These are phyloP conservation scores for Lentinula novae-zelandiae DNA, from an alignment of 1,284 basidiomycete species.

Conservation along the genomic window DNA sequence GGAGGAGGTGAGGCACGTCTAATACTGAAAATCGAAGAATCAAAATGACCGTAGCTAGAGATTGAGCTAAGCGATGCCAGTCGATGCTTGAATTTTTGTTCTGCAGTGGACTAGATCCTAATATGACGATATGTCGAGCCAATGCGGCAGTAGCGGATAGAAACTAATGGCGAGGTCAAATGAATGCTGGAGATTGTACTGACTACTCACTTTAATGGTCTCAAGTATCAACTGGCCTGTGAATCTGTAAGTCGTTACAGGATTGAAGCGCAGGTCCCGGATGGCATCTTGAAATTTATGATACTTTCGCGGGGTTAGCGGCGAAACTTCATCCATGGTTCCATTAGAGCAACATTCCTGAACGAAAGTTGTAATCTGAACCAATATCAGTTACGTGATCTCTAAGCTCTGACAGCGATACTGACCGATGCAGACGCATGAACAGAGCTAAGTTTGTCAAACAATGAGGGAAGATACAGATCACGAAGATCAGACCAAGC, in stretches of 20 bases:
- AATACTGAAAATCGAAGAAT: constrained; percentile 3
- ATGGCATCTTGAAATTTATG: constrained; percentile 3
- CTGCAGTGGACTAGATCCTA: constrained; percentile 38
- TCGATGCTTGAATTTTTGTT: background rate
- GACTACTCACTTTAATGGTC: constrained; percentile 9
- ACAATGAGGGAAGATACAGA: constrained; percentile 47
- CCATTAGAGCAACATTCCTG: constrained; percentile 7
- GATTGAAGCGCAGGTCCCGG: constrained; percentile 7
- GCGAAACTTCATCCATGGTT: background rate
- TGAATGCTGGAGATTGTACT: constrained; percentile 6
- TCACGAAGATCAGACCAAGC: constrained; percentile 55
- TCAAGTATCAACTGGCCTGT: constrained; percentile 9
- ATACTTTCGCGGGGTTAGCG: constrained; percentile 8
- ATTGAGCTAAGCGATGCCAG: constrained; percentile 41
- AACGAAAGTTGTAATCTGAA: constrained; percentile 9
- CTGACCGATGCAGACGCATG: constrained; percentile 12
- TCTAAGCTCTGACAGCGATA: background rate
- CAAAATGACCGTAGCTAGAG: constrained; percentile 42
- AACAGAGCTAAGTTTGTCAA: constrained; percentile 31
- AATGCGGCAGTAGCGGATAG: constrained; percentile 34
- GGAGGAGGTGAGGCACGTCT: constrained; percentile 11
- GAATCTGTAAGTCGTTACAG: constrained; percentile 1
- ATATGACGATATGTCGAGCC: constrained; percentile 51
- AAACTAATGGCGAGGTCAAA: constrained; percentile 25
- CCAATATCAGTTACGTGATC: background rate